These are phyloP conservation scores for Moringa oleifera DNA, from an alignment of 345 rosid genomes.

Conservation along the genomic window DNA sequence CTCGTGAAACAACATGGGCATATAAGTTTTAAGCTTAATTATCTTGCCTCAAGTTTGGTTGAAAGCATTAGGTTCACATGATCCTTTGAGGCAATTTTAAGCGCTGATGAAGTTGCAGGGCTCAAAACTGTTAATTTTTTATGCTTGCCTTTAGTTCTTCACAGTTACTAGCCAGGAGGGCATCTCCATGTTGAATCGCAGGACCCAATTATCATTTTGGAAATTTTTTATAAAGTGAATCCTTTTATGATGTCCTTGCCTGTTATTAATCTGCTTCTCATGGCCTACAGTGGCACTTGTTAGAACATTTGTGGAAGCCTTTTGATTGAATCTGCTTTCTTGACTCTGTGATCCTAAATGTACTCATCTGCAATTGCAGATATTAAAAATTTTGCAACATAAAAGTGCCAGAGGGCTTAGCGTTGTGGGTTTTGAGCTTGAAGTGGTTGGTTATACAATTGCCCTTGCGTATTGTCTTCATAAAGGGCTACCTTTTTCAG, in stretches of 20 bases:
- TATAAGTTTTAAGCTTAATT: too few species aligned
- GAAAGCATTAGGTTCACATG: too few species aligned
- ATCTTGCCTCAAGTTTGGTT: too few species aligned
- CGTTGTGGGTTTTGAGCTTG: slow-evolving; percentile 79
- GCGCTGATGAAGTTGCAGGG: neutral
- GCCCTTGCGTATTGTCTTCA: slow-evolving; percentile 87
- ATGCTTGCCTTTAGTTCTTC: neutral
- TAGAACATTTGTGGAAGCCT: neutral
- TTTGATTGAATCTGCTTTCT: neutral
- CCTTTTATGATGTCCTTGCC: too few species aligned
- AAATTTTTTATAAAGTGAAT: too few species aligned
- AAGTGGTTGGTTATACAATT: slow-evolving; percentile 83
- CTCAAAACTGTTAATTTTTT: neutral
- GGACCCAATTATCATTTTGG: too few species aligned
- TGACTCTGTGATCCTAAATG: neutral
- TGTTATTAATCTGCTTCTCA: too few species aligned
- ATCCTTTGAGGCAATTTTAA: too few species aligned
- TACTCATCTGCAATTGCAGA: slow-evolving; percentile 31
- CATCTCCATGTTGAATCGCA: neutral
- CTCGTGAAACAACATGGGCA: too few species aligned
- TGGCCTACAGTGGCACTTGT: too few species aligned
- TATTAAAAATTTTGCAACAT: slow-evolving; percentile 76
- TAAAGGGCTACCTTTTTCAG: slow-evolving; percentile 92
- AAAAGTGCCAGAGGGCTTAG: slow-evolving; percentile 82
- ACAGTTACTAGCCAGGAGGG: neutral